phyloP scores from a whole-genome alignment of 78 protist species.

The Speleostelium caveatum region DNA sequence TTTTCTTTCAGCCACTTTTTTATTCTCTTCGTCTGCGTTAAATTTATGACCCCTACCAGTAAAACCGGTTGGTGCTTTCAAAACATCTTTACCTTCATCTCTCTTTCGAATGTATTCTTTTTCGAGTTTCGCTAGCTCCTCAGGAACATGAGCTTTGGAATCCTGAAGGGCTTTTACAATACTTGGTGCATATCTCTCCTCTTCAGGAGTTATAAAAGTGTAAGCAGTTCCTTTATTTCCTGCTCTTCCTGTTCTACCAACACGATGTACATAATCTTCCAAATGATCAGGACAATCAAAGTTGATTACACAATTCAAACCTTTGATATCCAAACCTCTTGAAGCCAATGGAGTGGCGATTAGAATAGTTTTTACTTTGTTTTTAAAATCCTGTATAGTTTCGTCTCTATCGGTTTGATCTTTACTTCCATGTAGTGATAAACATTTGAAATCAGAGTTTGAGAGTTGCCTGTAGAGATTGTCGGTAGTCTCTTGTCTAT shows the following conservation, averaged over 20 bases:
- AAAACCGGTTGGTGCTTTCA: constrained; percentile 67
- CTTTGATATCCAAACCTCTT: constrained; percentile 98
- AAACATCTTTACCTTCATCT: constrained; percentile 59
- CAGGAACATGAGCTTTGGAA: constrained; percentile 69
- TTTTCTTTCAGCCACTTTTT: constrained; percentile 56
- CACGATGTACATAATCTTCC: constrained; percentile 98
- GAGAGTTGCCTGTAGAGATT: constrained; percentile 82
- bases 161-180: constrained; percentile 85
- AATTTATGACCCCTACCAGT: constrained; percentile 91
- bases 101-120: constrained; percentile 1
- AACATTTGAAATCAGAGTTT: constrained; percentile 77
- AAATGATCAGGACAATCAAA: constrained; percentile 96
- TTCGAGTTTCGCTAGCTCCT: constrained; percentile 45
- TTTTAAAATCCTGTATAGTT: constrained; percentile 91
- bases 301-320: constrained; percentile 93
- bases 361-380: constrained; percentile 80
- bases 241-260: constrained; percentile 98
- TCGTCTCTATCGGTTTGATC: constrained; percentile 97
- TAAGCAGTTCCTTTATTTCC: constrained; percentile 95
- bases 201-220: constrained; percentile 92
- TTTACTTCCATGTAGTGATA: constrained; percentile 97
- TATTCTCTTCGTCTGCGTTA: constrained; percentile 55
- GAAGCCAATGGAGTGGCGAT: constrained; percentile 98
- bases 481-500: constrained; percentile 92
- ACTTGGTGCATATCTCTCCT: constrained; percentile 83